phyloP scores from a whole-genome alignment of 257 asterid species.

The Jacaranda mimosifolia region DNA sequence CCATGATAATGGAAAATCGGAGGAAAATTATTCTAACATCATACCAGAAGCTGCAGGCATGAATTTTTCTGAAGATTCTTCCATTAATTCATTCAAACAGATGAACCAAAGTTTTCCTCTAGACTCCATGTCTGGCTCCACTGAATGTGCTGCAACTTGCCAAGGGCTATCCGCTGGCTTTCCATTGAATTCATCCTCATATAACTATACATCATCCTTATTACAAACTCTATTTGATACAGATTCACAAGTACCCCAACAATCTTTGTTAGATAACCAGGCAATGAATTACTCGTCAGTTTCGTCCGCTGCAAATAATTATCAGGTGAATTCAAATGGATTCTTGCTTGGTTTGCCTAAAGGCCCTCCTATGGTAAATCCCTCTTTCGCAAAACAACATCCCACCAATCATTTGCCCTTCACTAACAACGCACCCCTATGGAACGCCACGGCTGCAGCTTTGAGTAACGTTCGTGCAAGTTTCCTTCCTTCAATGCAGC shows the following conservation, averaged over 20 bases:
- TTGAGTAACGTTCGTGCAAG: slow-evolving; percentile 24
- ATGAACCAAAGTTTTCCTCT: slow-evolving; percentile 32
- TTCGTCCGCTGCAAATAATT: slow-evolving; percentile 28
- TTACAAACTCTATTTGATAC: slow-evolving; percentile 52
- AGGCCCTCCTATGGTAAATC: slow-evolving; percentile 33
- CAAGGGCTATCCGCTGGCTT: slow-evolving; percentile 29
- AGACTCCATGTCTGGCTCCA: slow-evolving; percentile 27
- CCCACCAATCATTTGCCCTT: slow-evolving; percentile 30
- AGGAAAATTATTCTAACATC: slow-evolving; percentile 53
- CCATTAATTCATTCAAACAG: slow-evolving; percentile 29
- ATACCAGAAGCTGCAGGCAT: slow-evolving; percentile 37
- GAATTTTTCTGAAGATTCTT: slow-evolving; percentile 42
- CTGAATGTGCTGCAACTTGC: slow-evolving; percentile 22
- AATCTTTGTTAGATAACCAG: slow-evolving; percentile 33
- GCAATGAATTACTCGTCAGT: slow-evolving; percentile 36
- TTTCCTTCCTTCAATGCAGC: slow-evolving; percentile 36
- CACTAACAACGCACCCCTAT: slow-evolving; percentile 35
- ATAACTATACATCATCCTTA: slow-evolving; percentile 47
- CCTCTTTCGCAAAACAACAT: slow-evolving; percentile 33
- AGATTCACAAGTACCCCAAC: slow-evolving; percentile 45
- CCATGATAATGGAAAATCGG: slow-evolving; percentile 52
- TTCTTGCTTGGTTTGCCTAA: slow-evolving; percentile 36
- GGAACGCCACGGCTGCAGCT: slow-evolving; percentile 36
- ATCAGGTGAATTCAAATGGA: slow-evolving; percentile 37
- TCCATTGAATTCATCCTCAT: slow-evolving; percentile 40